Evolutionary conservation across 169 alveolate genomes (phyloP), one percentile per base, ranked within the genome.

Genomic region (Plasmodium billcollinsi): DNA sequence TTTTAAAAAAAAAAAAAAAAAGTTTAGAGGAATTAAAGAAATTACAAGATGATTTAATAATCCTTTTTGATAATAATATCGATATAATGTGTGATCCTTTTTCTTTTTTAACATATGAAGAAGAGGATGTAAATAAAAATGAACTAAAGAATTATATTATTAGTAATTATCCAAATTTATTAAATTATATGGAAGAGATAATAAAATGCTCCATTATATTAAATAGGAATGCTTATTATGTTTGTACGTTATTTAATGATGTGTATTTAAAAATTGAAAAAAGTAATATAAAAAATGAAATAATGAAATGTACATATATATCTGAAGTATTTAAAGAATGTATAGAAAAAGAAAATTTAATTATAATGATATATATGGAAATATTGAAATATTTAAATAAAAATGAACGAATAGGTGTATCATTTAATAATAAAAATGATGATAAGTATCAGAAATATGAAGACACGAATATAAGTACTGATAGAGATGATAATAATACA

Each of bases 281-380:
- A 8, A 59, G 73, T 18, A 71, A 74, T 29, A 21, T 86, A 61
- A 33, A 14, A 1, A 71, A 24, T n/a, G 88, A 86, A 72, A 15
- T 86, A 7, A 86, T 49, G 2, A 86, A 86, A 24, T 45, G 88
- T 0, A 49, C 14, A 1, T 86, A 18, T 61, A 86, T 86, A 1
- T 59, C 61, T 21, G 88, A 86, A 43, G 67, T 86, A 24, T 71
- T 71, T 47, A 86, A 86, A 73, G 88, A 63, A 47, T 70, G 86
- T 18, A 71, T 86, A 58, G 92, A 86, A 54, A 86, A 86, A 24
- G 92, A 86, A 3, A 86, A 86, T 45, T 62, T 86, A 71, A 86
- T 86, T 63, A 15, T 86, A 5, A 86, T 86, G 92, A 86, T 86
- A 18, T 71, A 71, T 45, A 45, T 71, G 2, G 74, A 62, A 73